phyloP scores from a whole-genome alignment of 441 rosid genomes.

The Eutrema salsugineum region DNA sequence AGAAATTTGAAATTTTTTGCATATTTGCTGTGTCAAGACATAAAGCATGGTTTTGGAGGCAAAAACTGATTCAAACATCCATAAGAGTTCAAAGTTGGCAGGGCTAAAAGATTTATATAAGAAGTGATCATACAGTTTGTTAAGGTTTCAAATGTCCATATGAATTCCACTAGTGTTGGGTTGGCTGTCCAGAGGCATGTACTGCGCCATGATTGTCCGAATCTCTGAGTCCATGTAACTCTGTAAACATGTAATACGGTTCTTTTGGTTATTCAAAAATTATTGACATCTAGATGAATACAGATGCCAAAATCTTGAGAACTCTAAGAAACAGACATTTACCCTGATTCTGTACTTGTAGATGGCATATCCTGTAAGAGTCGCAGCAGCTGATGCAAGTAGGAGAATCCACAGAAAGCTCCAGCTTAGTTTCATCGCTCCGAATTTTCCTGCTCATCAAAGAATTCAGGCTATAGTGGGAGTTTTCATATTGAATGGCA shows the following conservation, averaged over 20 bases:
- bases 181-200: slow-evolving; percentile 10
- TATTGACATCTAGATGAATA: not conserved
- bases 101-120: not conserved
- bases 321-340: not conserved
- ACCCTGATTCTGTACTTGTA: slow-evolving; percentile 10
- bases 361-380: slow-evolving; percentile 6
- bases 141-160: not conserved
- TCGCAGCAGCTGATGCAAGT: not conserved
- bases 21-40: not conserved
- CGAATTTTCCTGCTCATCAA: not conserved
- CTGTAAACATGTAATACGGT: not conserved
- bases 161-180: not conserved
- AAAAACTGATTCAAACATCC: not conserved
- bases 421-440: not conserved
- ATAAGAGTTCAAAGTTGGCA: not conserved
- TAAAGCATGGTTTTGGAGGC: not conserved
- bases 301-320: not conserved
- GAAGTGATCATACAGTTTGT: not conserved
- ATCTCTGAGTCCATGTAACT: slow-evolving; percentile 5
- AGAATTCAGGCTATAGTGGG: not conserved
- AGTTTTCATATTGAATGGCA: not conserved
- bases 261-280: not conserved
- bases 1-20: not conserved
- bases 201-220: slow-evolving; percentile 9
- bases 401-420: not conserved